Evolutionary conservation across 331 rosid species (phyloP), one percentile per base, ranked within the genome.

Genomic region (Acacia pycnantha): DNA sequence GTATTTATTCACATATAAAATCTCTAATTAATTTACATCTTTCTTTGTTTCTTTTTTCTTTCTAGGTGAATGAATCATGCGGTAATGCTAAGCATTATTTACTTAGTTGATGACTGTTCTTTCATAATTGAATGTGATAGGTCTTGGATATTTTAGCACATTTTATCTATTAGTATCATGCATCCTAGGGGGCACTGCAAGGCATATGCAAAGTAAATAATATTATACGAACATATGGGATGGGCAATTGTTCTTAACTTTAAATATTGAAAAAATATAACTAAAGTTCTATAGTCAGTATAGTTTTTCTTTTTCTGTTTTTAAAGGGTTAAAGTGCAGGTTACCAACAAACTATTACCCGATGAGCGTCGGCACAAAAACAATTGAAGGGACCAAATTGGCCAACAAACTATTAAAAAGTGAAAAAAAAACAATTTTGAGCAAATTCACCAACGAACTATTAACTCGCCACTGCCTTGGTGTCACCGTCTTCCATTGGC

Each of bases 91-190:
- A 66, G 27, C 29, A 56, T 73, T 67, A 68, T 79, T 40, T 50
- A 19, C 54, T 66, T 41, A 77, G 72, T 77, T 74, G 79, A 69
- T 78, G 62, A 70, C 74, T 84, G 33, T 76, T 80, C 71, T 5
- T 72, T 69, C 76, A 65, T 79, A 76, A 75, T 78, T 40, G 31
- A 26, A 14, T 33, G 24, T 46, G 14, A 53, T 51, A 0, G 13
- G 26, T 22, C 66, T 51, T 50, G 46, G 62, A 31, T 73, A 50
- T 37, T 47, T 73, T 50, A 51, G 65, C 15, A 1, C 27, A 51
- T 48, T 10, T 72, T 43, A 43, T 43, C 24, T 72, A 26, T 2
- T 26, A 46, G 40, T 72, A 27, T 46, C 76, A 21, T 47, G 76
- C 61, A 27, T 27, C 13, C 15, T 26, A 44, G 61, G 19, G 41